phyloP scores from a whole-genome alignment of 495 filamentous ascomycete genomes.

The Xylaria sp. region DNA sequence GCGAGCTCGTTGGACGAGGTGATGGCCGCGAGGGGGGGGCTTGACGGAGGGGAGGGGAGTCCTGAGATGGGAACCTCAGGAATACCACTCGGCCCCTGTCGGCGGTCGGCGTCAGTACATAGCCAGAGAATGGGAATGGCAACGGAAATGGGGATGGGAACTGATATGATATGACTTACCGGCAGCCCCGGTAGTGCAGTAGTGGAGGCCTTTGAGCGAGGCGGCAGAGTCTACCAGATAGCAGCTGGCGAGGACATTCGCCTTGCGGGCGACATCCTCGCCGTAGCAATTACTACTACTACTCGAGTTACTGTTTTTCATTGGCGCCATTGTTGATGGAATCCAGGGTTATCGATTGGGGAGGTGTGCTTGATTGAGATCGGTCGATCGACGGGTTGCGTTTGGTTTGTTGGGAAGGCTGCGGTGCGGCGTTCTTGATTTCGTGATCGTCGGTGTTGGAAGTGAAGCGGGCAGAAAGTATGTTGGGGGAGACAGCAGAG shows the following conservation, averaged over 20 bases:
- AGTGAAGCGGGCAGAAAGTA: not conserved
- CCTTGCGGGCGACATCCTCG: conserved; percentile 62
- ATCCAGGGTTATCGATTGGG: conserved; percentile 43
- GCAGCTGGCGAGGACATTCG: conserved; percentile 83
- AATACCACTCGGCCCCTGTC: conserved; percentile 90
- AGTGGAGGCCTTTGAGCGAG: conserved; percentile 80
- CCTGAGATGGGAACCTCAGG: conserved; percentile 90
- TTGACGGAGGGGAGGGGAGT: conserved; percentile 76
- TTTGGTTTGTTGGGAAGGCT: not conserved
- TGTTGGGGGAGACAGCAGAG: not conserved
- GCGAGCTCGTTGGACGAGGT: conserved; percentile 66
- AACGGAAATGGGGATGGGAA: too few species aligned
- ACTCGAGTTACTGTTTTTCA: conserved; percentile 70
- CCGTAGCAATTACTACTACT: conserved; percentile 76
- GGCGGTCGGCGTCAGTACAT: conserved; percentile 19
- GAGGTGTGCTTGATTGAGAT: not conserved
- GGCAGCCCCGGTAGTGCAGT: conserved; percentile 86
- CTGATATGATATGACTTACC: conserved; percentile 62
- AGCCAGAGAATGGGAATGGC: not conserved
- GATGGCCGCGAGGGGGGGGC: conserved; percentile 79
- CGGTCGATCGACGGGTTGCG: not conserved
- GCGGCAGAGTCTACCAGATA: conserved; percentile 69
- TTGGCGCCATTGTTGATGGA: conserved; percentile 60
- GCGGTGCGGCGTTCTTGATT: not conserved
- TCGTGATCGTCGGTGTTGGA: not conserved